A percentile compares a stretch with the other conserved stretches of the same genome.
Evolutionary conservation across 2,329 filamentous ascomycete genomes (phyloP).

Genomic region (Sporothrix euskadiensis): DNA sequence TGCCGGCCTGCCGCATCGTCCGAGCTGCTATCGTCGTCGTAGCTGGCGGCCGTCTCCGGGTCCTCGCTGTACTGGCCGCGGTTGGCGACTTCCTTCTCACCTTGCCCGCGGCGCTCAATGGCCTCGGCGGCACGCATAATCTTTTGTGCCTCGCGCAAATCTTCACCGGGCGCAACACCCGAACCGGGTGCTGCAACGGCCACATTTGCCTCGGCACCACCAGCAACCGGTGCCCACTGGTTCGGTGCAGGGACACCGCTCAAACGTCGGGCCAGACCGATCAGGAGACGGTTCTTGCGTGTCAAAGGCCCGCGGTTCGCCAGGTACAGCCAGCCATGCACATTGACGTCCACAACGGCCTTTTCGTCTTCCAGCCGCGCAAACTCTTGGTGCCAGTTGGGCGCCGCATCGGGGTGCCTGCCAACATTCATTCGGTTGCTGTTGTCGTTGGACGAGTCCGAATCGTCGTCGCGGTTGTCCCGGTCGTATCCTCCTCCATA

Average conservation of each 20-base stretch:
- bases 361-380: constrained; percentile 76
- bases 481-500: background rate
- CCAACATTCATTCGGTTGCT: constrained; percentile 10
- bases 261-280: constrained; percentile 82
- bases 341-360: constrained; percentile 89
- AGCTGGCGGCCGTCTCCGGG: constrained; percentile 41
- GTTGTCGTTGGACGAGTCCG: background rate
- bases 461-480: background rate
- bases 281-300: constrained; percentile 79
- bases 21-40: constrained; percentile 48
- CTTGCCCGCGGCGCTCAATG: constrained; percentile 70
- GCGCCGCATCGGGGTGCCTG: constrained; percentile 10
- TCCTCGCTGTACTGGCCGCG: constrained; percentile 73
- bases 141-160: constrained; percentile 59
- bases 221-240: constrained; percentile 42
- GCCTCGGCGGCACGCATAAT: constrained; percentile 74
- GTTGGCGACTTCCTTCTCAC: constrained; percentile 69
- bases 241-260: constrained; percentile 77
- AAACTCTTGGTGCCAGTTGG: constrained; percentile 76
- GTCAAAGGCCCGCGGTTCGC: constrained; percentile 83
- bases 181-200: constrained; percentile 24
- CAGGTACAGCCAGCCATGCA: constrained; percentile 91
- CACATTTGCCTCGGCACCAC: constrained; percentile 38
- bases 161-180: constrained; percentile 40
- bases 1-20: constrained; percentile 37